Base-by-base conservation (phyloP, 805 yeast genomes). In the Metahyphopichia silvanorum region DNA sequence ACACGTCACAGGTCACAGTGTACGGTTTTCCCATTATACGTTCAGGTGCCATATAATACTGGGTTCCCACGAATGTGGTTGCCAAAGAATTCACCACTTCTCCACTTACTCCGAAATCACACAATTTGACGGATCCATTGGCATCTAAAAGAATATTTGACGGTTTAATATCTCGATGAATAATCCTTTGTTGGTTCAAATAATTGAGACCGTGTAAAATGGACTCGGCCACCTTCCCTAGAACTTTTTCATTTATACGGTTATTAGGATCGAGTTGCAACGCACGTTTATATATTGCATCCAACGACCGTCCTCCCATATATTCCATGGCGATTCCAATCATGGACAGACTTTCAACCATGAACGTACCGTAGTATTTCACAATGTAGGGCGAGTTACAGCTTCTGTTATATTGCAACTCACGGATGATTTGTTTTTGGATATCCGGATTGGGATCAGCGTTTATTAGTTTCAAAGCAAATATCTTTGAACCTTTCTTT, bases 31-130 rank as follows among this genome's bases (percentile, higher is more conserved):
- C 97, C 64, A 86, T 86, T 32, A 93, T 91, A 47, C 98, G 73
- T 58, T 93, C 98, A 0, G 98, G 98, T 0, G 98, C 98, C 98
- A 93, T 93, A 58, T 93, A 93, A 55, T 86, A 91, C 8, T 95
- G 89, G 0, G 98, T 93, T 2, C 98, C 98, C 0, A 96, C 93
- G 53, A 89, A 93, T 0, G 98, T 93, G 1, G 96, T 86, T 1
- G 98, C 98, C 29, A 93, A 66, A 0, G 96, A 87, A 57, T 93
- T 84, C 20, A 91, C 96, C 13, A 93, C 96, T 51, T 87, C 96
- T 8, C 98, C 98, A 52, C 95, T 82, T 17, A 93, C 98, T 14
- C 98, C 98, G 64, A 93, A 93, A 62, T 93, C 98, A 62, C 98
- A 91, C 32, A 93, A 65, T 55, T 93, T 93, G 32, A 91, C 89